Evolutionary conservation across 495 filamentous ascomycete species (phyloP).

Genomic region (Astrothelium subdiscretum): DNA sequence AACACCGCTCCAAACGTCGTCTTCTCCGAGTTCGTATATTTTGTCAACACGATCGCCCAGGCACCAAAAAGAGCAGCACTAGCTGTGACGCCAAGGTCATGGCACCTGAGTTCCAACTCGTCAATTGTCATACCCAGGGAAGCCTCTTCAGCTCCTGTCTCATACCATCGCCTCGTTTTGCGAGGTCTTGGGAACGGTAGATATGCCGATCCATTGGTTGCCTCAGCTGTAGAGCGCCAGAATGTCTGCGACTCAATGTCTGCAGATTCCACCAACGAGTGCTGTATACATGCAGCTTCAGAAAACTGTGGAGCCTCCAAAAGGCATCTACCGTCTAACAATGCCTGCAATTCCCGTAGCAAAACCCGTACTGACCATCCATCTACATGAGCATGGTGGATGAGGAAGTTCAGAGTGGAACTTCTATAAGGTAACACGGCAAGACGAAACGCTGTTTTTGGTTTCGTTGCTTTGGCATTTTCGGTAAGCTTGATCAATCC

Average conservation of each 20-base stretch:
- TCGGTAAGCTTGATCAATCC: background rate
- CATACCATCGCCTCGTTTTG: background rate
- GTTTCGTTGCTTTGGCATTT: background rate
- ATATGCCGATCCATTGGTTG: background rate
- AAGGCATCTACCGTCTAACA: background rate
- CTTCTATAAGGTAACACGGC: background rate
- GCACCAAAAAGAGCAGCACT: constrained; percentile 14
- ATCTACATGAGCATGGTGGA: constrained; percentile 10
- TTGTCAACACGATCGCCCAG: constrained; percentile 20
- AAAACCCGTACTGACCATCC: constrained; percentile 12
- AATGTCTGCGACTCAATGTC: background rate
- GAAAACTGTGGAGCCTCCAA: background rate
- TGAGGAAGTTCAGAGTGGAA: constrained; percentile 6
- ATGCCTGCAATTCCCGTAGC: constrained; percentile 3
- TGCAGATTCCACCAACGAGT: background rate
- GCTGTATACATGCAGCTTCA: background rate
- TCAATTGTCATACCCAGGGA: background rate
- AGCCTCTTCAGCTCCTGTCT: background rate
- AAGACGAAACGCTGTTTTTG: background rate
- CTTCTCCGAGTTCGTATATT: constrained; percentile 15
- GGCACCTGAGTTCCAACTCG: background rate
- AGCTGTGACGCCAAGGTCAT: background rate
- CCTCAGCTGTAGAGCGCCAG: background rate
- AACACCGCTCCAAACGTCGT: constrained; percentile 17
- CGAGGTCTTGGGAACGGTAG: background rate